Base-by-base conservation (phyloP, 2,329 filamentous ascomycete genomes). In the Fusarium tuaranense region DNA sequence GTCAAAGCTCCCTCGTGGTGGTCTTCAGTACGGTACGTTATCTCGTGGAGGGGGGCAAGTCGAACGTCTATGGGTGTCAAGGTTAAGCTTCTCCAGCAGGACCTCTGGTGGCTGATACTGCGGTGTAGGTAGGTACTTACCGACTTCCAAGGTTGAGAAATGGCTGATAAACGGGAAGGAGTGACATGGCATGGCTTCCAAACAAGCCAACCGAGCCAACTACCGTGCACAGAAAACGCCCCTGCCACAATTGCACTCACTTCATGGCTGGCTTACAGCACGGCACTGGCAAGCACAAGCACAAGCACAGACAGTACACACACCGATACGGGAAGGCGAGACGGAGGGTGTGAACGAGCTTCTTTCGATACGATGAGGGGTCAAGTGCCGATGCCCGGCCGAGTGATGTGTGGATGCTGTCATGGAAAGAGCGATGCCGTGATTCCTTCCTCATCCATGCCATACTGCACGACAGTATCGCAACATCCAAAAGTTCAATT, bases 1-100 rank as follows among this genome's bases (percentile, higher is more conserved):
- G 60, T 58, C 32, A 46, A n/a, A 27, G 34, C 34, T 39, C 36
- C 22, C 36, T 25, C 32, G 30, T 70, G 69, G 69, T 61, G 39
- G 53, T 72, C 69, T 67, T 53, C 27, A 48, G 44, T 16, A 48
- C 25, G 51, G 59, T 12, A 41, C 38, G 25, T 27, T 38, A 34
- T 62, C 20, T 27, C 20, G 32, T 25, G 48, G 46, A 51, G 25
- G 46, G 46, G 22, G 46, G 13, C 27, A n/a, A 30, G 27, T n/a
- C 7, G 27, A 32, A 32, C 12, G 3, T 5, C 27, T 14, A 34
- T 34, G 32, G 3, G 9, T 63, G 18, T 18, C 41, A 46, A 16
- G 25, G 30, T 34, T 48, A 63, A 63, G 41, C 30, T 63, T 48
- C 46, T 18, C 34, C 20, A 59, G 39, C 22, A 18, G 22, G 36